Conservation (phyloP, 371 early-diverging fungal genomes). For the Circinella umbellata region DNA sequence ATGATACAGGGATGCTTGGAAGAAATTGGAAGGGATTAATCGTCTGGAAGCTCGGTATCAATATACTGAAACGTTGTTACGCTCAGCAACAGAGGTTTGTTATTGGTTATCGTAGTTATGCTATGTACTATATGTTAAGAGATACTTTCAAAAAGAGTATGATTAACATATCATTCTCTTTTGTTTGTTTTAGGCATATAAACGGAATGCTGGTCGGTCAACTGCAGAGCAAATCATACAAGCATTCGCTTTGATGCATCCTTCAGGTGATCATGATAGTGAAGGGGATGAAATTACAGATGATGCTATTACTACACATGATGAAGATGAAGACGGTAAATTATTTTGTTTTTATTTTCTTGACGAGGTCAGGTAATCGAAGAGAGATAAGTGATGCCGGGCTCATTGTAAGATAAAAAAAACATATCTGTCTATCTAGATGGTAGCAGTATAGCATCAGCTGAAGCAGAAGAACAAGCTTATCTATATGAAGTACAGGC, state of each 20-base stretch:
- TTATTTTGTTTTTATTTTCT: no score
- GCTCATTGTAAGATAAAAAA: no score
- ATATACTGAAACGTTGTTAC: conserved; percentile 33
- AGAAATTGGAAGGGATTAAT: conserved; percentile 29
- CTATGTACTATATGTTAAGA: no score
- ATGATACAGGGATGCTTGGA: conserved; percentile 35
- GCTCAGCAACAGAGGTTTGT: conserved; percentile 31
- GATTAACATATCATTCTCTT: not conserved
- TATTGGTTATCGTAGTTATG: not conserved
- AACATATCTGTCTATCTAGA: no score
- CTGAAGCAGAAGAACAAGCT: conserved; percentile 35
- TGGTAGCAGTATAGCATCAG: conserved; percentile 17
- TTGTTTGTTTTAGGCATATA: conserved; percentile 18
- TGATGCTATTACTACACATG: conserved; percentile 24
- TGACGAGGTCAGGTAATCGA: not conserved
- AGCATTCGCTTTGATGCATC: conserved; percentile 42
- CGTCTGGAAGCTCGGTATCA: conserved; percentile 28
- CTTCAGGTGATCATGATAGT: conserved; percentile 33
- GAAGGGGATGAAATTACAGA: conserved; percentile 10
- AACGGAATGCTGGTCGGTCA: conserved; percentile 16
- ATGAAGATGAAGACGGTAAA: conserved; percentile 19
- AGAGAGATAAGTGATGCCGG: not conserved
- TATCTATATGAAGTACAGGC: conserved; percentile 28
- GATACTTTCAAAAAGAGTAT: no score
- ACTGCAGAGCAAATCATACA: conserved; percentile 41